phyloP scores from a whole-genome alignment of 2,329 filamentous ascomycete species.

The Penicillium expansum region DNA sequence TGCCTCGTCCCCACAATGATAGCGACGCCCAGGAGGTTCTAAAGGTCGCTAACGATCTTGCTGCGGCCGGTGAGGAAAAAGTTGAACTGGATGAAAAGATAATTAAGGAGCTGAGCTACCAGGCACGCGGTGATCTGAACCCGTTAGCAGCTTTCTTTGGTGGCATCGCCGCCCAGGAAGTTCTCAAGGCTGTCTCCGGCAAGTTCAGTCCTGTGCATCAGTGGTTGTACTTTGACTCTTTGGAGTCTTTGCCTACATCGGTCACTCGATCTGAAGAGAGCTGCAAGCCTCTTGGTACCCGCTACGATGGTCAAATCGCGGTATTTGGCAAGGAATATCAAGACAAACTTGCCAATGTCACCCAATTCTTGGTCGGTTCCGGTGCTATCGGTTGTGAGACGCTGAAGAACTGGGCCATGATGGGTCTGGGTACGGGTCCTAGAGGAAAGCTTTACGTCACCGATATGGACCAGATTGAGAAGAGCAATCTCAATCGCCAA shows the following conservation, averaged over 20 bases:
- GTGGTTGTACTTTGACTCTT: constrained; percentile 95
- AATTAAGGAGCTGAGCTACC: constrained; percentile 88
- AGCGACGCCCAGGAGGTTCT: constrained; percentile 77
- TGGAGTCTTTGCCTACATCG: constrained; percentile 86
- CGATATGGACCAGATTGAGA: constrained; percentile 98
- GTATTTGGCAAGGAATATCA: constrained; percentile 94
- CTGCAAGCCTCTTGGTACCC: constrained; percentile 78
- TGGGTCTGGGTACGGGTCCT: constrained; percentile 84
- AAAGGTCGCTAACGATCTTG: constrained; percentile 70
- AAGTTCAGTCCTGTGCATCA: constrained; percentile 97
- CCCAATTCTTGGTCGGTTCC: constrained; percentile 90
- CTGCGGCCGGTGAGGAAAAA: constrained; percentile 64
- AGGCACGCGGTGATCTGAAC: constrained; percentile 84
- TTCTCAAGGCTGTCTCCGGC: constrained; percentile 93
- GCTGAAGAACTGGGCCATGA: constrained; percentile 99
- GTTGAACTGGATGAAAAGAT: constrained; percentile 88
- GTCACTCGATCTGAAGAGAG: constrained; percentile 75
- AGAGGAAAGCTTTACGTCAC: constrained; percentile 88
- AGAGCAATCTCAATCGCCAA: constrained; percentile 96
- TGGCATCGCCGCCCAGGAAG: constrained; percentile 88
- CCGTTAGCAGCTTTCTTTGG: constrained; percentile 95
- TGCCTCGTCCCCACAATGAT: constrained; percentile 81
- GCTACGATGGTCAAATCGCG: constrained; percentile 96
- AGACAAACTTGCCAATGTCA: constrained; percentile 85
- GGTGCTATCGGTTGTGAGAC: constrained; percentile 98